phyloP scores from a whole-genome alignment of 345 rosid species.

The Linum usitatissimum region DNA sequence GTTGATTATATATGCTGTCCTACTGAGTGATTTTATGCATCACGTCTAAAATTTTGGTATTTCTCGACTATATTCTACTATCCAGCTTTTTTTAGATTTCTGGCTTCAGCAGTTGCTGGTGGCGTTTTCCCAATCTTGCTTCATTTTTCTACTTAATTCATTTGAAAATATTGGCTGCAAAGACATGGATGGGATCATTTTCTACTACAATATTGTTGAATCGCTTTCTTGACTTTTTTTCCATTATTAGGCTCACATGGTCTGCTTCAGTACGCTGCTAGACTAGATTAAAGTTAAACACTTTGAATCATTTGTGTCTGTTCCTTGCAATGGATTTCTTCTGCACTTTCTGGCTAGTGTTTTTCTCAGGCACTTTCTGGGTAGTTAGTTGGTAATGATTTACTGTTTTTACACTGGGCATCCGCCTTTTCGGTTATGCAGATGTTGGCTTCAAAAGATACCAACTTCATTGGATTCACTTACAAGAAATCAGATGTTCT shows the following conservation, averaged over 20 bases:
- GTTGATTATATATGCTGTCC: too few species aligned
- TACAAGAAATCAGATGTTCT: constrained; percentile 74
- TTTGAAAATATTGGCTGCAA: too few species aligned
- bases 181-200: too few species aligned
- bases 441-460: constrained; percentile 95
- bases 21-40: too few species aligned
- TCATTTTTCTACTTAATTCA: too few species aligned
- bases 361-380: background rate
- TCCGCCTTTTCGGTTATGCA: constrained; percentile 29
- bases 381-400: background rate
- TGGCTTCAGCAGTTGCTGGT: background rate
- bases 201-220: too few species aligned
- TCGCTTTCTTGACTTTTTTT: too few species aligned
- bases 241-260: background rate
- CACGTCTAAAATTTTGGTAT: background rate
- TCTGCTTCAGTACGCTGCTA: background rate
- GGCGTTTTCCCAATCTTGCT: too few species aligned
- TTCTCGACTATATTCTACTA: background rate
- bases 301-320: background rate
- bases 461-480: constrained; percentile 89
- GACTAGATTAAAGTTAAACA: background rate
- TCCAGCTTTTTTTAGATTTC: background rate
- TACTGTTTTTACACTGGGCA: background rate
- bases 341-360: background rate
- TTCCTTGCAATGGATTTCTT: background rate